Conservation (phyloP, 2,329 filamentous ascomycete species). For the Diaporthe ilicicola region DNA sequence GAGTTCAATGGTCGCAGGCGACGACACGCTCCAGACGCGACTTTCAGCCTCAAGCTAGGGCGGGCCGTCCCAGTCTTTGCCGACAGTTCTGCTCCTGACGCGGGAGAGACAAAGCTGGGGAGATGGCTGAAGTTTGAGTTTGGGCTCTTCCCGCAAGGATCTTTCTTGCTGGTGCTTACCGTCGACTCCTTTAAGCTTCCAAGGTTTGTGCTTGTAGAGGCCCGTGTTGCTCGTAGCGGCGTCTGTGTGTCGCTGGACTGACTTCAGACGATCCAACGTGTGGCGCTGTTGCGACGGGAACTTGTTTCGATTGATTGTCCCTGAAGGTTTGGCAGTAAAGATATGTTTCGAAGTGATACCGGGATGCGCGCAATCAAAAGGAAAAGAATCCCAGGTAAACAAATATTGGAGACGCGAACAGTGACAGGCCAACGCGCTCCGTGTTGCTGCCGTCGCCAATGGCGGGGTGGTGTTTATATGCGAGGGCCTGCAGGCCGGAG, state of each 20-base stretch:
- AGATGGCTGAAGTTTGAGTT: conserved; percentile 1
- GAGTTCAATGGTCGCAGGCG: background rate
- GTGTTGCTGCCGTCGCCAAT: background rate
- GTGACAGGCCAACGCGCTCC: background rate
- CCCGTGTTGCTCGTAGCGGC: background rate
- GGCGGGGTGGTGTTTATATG: conserved; percentile 8
- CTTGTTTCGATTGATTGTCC: background rate
- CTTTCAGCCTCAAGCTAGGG: conserved; percentile 14
- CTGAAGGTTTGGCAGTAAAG: background rate
- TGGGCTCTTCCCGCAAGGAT: conserved; percentile 10
- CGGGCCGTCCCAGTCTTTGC: conserved; percentile 16
- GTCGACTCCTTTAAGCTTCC: conserved; percentile 4
- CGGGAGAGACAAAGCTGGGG: background rate
- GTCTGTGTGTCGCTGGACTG: conserved; percentile 10
- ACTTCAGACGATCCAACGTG: conserved; percentile 1
- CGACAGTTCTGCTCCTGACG: background rate
- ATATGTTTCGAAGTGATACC: background rate
- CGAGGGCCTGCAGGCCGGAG: conserved; percentile 5
- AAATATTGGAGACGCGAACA: background rate
- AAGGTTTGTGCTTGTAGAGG: background rate
- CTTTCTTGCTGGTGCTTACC: conserved; percentile 14
- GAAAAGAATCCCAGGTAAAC: background rate
- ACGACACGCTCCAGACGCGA: conserved; percentile 21
- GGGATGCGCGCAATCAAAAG: background rate
- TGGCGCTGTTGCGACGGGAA: background rate